Percentiles rank a stretch among this genome's conserved stretches.
Evolutionary conservation across 345 rosid species (phyloP).

Genomic region (Eucalyptus urophylla): DNA sequence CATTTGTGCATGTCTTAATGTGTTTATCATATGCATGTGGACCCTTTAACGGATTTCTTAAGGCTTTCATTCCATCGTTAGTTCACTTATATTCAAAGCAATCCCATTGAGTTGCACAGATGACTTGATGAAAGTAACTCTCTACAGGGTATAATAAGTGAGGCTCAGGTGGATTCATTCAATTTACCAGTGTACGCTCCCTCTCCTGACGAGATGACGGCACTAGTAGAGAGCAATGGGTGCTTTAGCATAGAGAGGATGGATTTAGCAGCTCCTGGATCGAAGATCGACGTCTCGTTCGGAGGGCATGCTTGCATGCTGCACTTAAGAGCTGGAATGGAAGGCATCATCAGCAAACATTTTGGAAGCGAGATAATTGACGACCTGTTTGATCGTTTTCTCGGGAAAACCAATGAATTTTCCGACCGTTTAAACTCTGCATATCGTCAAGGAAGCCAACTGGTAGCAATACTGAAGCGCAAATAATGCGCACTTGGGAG

Average conservation of each 20-base stretch:
- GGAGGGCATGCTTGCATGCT: not conserved
- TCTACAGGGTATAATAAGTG: conserved; percentile 13
- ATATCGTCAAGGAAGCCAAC: not conserved
- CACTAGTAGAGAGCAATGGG: conserved; percentile 1
- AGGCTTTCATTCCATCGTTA: not conserved
- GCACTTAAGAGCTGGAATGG: conserved; percentile 1
- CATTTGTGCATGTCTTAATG: not conserved
- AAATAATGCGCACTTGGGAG: not conserved
- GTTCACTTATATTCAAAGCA: not conserved
- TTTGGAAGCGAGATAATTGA: conserved; percentile 6
- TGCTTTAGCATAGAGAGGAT: conserved; percentile 6
- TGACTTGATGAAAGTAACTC: not conserved
- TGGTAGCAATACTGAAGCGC: not conserved
- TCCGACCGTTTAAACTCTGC: not conserved
- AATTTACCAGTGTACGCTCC: conserved; percentile 21
- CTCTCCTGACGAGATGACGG: not conserved
- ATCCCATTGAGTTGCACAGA: not conserved
- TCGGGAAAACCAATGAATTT: not conserved
- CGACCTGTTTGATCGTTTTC: not conserved
- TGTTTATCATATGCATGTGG: not conserved
- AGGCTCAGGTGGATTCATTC: conserved; percentile 17
- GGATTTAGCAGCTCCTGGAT: not conserved
- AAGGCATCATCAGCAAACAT: conserved; percentile 3
- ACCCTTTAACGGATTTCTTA: not conserved
- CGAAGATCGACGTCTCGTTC: not conserved